Conservation (phyloP, 2,329 filamentous ascomycete species). For the Hymenoscyphus linearis region DNA sequence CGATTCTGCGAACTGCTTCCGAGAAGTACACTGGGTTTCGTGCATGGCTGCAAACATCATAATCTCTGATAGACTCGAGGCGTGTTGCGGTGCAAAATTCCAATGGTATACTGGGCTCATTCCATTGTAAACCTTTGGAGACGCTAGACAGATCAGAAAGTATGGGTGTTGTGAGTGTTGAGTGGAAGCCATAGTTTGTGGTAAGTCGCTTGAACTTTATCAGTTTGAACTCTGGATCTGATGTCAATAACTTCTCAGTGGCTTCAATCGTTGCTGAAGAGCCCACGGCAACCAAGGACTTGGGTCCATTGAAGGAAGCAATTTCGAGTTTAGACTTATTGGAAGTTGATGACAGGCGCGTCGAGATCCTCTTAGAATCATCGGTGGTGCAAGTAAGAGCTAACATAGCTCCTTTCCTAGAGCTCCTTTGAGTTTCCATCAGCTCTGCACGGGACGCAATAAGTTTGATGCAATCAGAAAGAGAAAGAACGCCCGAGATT, state of each 20-base stretch:
- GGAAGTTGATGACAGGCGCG: no score
- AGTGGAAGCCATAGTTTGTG: slow-evolving; percentile 24
- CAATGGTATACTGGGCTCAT: slow-evolving; percentile 8
- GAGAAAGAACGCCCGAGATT: slow-evolving; percentile 31
- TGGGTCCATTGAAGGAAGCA: slow-evolving; percentile 32
- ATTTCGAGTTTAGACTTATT: slow-evolving; percentile 16
- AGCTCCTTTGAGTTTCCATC: slow-evolving; percentile 32
- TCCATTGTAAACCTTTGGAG: not conserved
- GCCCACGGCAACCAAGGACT: slow-evolving; percentile 31
- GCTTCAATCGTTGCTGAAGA: slow-evolving; percentile 23
- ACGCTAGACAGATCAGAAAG: not conserved
- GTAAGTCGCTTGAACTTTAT: not conserved
- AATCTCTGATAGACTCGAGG: no score
- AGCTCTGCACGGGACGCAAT: slow-evolving; percentile 31
- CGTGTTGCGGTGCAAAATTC: no score
- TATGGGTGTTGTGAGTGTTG: slow-evolving; percentile 7
- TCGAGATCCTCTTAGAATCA: no score
- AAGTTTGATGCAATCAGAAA: slow-evolving; percentile 31
- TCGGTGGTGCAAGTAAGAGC: slow-evolving; percentile 5
- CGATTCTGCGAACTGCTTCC: slow-evolving; percentile 25
- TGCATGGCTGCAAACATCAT: slow-evolving; percentile 20
- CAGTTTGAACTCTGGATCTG: not conserved
- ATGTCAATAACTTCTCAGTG: slow-evolving; percentile 10
- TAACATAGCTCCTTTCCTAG: slow-evolving; percentile 34
- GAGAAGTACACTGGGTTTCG: slow-evolving; percentile 27